Evolutionary conservation across 1,284 basidiomycete genomes (phyloP).

Genomic region (Marasmius fiardii): DNA sequence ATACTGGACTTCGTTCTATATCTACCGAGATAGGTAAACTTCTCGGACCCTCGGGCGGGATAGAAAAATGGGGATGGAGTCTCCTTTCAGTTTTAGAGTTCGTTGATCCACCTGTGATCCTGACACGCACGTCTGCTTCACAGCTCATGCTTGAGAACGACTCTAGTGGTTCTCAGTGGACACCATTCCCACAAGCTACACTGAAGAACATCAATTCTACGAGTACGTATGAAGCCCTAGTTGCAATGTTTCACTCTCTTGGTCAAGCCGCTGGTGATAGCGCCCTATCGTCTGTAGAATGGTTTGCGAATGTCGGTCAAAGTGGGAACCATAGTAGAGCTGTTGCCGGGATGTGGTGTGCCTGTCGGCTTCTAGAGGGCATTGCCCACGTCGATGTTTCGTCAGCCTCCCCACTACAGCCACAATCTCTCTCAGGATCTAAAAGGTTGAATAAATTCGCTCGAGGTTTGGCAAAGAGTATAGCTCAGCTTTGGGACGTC

Average conservation of each 20-base stretch:
- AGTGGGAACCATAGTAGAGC: constrained; percentile 41
- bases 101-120: constrained; percentile 47
- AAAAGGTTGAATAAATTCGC: constrained; percentile 65
- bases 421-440: constrained; percentile 22
- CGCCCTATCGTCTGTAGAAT: constrained; percentile 75
- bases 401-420: constrained; percentile 21
- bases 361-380: constrained; percentile 72
- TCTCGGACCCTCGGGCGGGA: constrained; percentile 76
- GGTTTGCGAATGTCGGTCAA: constrained; percentile 68
- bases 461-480: constrained; percentile 54
- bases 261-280: constrained; percentile 69
- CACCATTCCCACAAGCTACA: constrained; percentile 55
- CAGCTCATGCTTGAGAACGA: constrained; percentile 60
- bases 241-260: constrained; percentile 68
- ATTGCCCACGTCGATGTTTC: constrained; percentile 44
- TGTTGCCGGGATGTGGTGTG: constrained; percentile 83
- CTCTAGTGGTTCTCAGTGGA: constrained; percentile 28
- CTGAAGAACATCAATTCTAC: constrained; percentile 62
- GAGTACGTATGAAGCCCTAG: constrained; percentile 52
- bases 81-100: constrained; percentile 77
- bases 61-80: constrained; percentile 88
- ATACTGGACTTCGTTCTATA: constrained; percentile 35
- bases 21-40: constrained; percentile 59
- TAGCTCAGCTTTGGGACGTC: constrained; percentile 72
- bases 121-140: constrained; percentile 43